Evolutionary conservation across 352 stramenopile species (phyloP), one percentile per base, ranked within the genome.

Genomic region (Globisporangium heterothallicum): DNA sequence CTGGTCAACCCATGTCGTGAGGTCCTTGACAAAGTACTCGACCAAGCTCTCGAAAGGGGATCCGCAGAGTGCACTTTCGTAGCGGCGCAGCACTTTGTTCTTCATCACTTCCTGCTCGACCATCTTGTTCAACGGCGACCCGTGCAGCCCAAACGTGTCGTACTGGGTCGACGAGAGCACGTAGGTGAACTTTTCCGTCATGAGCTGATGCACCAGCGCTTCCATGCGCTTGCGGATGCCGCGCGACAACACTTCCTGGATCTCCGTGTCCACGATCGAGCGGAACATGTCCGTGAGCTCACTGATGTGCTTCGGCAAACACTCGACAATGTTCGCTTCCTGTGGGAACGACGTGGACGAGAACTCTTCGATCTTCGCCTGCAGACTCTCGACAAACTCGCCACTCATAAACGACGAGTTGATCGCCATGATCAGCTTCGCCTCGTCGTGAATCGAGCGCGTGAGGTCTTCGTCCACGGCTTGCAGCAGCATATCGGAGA

Each of bases 361-460:
- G 40, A 74, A 79, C 7, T 79, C 74, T 27, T 71, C 53, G 42
- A 94, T 76, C 55, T 85, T 86, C 32, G 53, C 55, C 40, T 86
- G 63, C 10, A 94, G 57, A 12, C 54, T 69, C 24, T 71, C 66
- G 34, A 91, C 64, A 58, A 92, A 91, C 42, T 88, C 72, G 16
- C 76, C 74, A 49, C 83, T 92, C 68, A 89, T 77, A 50, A 79
- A 88, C 5, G 83, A 68, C 44, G 83, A 92, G 58, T 92, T 92
- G 56, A 94, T 89, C n/a, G 83, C 86, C 80, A 94, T 91, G 54
- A 94, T 78, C 22, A 89, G 72, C 38, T 84, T 85, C 26, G 80
- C 76, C 42, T 94, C 80, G 21, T 88, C 71, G 45, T 92, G 76
- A 2, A 74, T 30, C 2, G 70, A 65, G 19, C 63, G 63, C 41